Base-by-base conservation (phyloP, 129 eudicot species). In the Silybum marianum region DNA sequence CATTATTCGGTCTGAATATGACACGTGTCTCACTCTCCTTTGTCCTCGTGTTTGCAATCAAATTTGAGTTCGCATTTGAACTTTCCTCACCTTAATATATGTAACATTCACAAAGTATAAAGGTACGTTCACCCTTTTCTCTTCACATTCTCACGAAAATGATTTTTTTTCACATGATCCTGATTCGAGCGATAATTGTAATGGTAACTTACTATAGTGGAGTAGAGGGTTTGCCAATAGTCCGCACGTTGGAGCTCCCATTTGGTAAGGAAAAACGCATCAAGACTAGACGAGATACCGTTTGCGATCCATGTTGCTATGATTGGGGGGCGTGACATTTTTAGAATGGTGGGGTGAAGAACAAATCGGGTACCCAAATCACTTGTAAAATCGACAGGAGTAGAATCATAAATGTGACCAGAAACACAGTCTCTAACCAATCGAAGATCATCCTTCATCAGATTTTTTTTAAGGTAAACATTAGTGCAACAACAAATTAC, bases 221-320 rank as follows among this genome's bases (percentile, higher is more conserved):
- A 54, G 81, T 90, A 95, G 40, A 95, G 85, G 73, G 95, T 93
- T 82, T 95, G 99, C 99, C 99, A 95, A 80, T 89, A 95, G 81
- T 93, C 97, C 7, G 99, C 99, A 54, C 98, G 98, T 71, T 93
- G 98, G 0, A 91, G 68, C 82, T 95, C 99, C 51, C 86, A 87
- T 88, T 83, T 90, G 85, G 76, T 78, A 66, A 92, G 97, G 78
- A 95, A 95, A 10, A 95, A 82, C 73, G 90, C 88, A 77, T 95
- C 99, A 36, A 93, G 86, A 36, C 88, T 79, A 67, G 93, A 92
- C 23, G 95, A 72, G 69, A 93, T 79, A 72, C 90, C 89, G 28
- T 75, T 85, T 39, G 95, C 95, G 44, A 95, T 87, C 92, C 97
- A 88, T 65, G 90, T 82, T 44, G 84, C 97, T 26, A 91, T 60